Percentiles rank a stretch among this genome's conserved stretches.
Evolutionary conservation across 2,329 filamentous ascomycete species (phyloP).

Genomic region (Didymella segeticola): DNA sequence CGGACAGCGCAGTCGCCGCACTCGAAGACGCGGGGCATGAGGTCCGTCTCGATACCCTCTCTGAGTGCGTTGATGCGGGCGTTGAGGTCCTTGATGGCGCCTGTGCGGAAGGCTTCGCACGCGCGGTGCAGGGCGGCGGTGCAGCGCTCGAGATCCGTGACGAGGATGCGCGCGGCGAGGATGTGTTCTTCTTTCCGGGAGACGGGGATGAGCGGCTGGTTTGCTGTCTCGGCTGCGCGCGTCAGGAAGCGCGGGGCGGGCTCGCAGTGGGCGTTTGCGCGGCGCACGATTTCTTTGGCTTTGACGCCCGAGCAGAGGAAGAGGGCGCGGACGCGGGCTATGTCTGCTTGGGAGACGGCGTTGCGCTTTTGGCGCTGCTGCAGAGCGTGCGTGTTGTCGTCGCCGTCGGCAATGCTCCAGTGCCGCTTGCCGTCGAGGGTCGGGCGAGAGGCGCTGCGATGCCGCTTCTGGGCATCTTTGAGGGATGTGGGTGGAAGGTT

Average conservation of each 20-base stretch:
- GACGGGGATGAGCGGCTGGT: slow-evolving; percentile 52
- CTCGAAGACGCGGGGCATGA: slow-evolving; percentile 67
- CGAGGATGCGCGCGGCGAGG: slow-evolving; percentile 60
- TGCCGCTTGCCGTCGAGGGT: slow-evolving; percentile 55
- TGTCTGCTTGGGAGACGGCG: slow-evolving; percentile 66
- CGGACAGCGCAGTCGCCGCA: slow-evolving; percentile 82
- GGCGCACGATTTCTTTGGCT: slow-evolving; percentile 77
- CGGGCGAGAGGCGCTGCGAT: slow-evolving; percentile 43
- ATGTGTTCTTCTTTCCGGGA: slow-evolving; percentile 60
- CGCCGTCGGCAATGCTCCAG: slow-evolving; percentile 64
- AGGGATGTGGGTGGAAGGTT: slow-evolving; percentile 42
- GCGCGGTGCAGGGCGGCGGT: slow-evolving; percentile 58
- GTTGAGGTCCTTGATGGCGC: slow-evolving; percentile 54
- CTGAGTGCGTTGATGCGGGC: slow-evolving; percentile 52
- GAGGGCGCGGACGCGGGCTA: slow-evolving; percentile 78
- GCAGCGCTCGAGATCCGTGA: slow-evolving; percentile 55
- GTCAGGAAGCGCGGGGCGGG: slow-evolving; percentile 45
- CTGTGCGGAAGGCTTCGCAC: slow-evolving; percentile 57
- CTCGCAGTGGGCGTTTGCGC: slow-evolving; percentile 60
- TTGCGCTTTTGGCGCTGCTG: slow-evolving; percentile 36
- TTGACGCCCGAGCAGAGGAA: slow-evolving; percentile 88
- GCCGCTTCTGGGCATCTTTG: slow-evolving; percentile 22
- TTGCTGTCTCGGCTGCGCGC: slow-evolving; percentile 54
- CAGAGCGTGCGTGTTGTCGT: slow-evolving; percentile 44
- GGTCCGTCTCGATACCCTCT: slow-evolving; percentile 56